Conservation (phyloP, 768 basidiomycete species). For the Suillus variegatus region DNA sequence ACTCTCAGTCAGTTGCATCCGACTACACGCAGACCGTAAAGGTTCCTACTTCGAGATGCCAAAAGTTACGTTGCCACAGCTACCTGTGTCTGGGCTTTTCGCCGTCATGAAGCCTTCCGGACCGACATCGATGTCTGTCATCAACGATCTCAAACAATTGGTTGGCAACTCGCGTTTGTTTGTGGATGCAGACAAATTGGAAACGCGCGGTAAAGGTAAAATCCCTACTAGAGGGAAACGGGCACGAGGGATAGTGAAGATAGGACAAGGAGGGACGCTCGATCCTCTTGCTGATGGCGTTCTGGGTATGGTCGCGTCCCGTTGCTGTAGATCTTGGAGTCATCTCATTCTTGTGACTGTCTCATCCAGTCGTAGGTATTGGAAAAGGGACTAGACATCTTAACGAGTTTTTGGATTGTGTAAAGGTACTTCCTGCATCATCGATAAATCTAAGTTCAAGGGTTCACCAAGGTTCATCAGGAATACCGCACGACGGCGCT, state of each 20-base stretch:
- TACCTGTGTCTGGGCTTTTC: conserved; percentile 82
- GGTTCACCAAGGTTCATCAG: conserved; percentile 41
- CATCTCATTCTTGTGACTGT: conserved; percentile 7
- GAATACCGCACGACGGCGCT: conserved; percentile 91
- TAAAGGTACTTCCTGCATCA: conserved; percentile 59
- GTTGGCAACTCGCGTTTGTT: conserved; percentile 78
- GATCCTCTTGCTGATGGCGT: conserved; percentile 98
- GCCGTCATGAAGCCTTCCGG: conserved; percentile 92
- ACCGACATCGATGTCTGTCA: conserved; percentile 86
- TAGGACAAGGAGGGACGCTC: conserved; percentile 93
- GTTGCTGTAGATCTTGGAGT: conserved; percentile 3
- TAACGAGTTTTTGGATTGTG: conserved; percentile 79
- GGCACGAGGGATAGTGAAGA: conserved; percentile 58
- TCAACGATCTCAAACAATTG: conserved; percentile 85
- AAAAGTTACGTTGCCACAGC: conserved; percentile 49
- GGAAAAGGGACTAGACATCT: conserved; percentile 90
- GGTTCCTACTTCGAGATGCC: conserved; percentile 52
- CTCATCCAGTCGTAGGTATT: conserved; percentile 74
- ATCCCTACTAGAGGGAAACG: conserved; percentile 38
- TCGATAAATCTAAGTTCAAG: conserved; percentile 11
- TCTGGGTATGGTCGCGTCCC: conserved; percentile 55
- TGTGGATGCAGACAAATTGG: conserved; percentile 55
- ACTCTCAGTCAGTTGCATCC: neutral
- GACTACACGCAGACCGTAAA: neutral
- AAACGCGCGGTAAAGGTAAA: conserved; percentile 49